phyloP scores from a whole-genome alignment of 2,329 filamentous ascomycete species.

The Tothia fuscella region DNA sequence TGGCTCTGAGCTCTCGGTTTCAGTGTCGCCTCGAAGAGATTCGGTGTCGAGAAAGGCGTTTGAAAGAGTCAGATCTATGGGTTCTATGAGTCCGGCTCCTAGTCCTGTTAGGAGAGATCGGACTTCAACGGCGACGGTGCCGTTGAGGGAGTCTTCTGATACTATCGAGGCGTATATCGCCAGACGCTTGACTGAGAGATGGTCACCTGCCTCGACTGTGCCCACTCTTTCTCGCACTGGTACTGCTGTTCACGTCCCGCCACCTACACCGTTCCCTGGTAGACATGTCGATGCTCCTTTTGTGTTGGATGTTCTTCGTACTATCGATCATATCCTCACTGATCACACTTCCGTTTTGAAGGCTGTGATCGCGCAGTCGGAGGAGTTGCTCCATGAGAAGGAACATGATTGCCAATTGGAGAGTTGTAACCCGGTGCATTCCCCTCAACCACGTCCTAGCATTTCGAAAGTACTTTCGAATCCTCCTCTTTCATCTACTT shows the following conservation, averaged over 20 bases:
- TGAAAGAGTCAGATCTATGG: slow-evolving; percentile 1
- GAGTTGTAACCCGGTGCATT: too few relatives aligned
- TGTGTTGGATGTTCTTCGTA: slow-evolving; percentile 24
- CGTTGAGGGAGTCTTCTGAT: background rate
- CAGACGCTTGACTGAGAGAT: slow-evolving; percentile 3
- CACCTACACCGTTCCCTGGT: slow-evolving; percentile 14
- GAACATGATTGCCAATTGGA: slow-evolving; percentile 11
- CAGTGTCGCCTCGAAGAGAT: background rate
- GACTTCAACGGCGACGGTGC: background rate
- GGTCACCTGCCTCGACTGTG: background rate
- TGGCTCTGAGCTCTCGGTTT: background rate
- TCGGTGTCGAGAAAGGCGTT: slow-evolving; percentile 4
- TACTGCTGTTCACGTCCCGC: slow-evolving; percentile 9
- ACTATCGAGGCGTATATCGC: slow-evolving; percentile 2
- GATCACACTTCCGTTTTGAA: slow-evolving; percentile 28
- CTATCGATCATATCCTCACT: slow-evolving; percentile 29
- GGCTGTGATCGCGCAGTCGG: slow-evolving; percentile 27
- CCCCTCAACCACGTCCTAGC: background rate
- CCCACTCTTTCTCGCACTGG: background rate
- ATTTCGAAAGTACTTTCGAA: background rate
- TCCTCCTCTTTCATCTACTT: background rate
- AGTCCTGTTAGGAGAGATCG: background rate
- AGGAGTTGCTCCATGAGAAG: slow-evolving; percentile 12
- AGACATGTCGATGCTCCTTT: slow-evolving; percentile 19
- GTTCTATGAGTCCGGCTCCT: background rate